A percentile compares a stretch with the other conserved stretches of the same genome.
These are phyloP conservation scores for Diplotaxis tenuifolia DNA, from an alignment of 345 rosid genomes.

Conservation along the genomic window DNA sequence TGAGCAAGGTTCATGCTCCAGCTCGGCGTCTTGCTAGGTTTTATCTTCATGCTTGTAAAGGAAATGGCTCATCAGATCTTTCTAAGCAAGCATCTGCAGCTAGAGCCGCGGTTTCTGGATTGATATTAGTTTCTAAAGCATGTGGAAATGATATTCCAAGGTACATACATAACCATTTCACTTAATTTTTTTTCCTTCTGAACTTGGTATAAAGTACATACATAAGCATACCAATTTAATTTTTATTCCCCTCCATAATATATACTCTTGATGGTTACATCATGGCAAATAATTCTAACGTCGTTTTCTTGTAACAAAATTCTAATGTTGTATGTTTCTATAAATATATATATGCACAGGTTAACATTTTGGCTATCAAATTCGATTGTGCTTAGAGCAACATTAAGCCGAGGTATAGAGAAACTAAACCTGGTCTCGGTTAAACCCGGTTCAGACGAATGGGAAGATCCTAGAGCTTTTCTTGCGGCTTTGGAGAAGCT, in stretches of 20 bases:
- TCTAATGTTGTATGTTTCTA: neutral
- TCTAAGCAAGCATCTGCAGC: slow-evolving; percentile 66
- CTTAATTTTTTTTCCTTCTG: no score
- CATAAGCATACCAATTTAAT: neutral
- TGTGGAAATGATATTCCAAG: slow-evolving; percentile 95
- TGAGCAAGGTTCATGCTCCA: slow-evolving; percentile 78
- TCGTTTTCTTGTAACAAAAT: no score
- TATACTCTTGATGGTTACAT: neutral
- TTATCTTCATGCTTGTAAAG: slow-evolving; percentile 73
- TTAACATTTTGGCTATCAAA: slow-evolving; percentile 95
- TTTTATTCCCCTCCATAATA: neutral
- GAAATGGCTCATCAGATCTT: slow-evolving; percentile 32
- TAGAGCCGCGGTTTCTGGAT: slow-evolving; percentile 76
- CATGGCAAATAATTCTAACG: neutral
- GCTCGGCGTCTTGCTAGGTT: slow-evolving; percentile 92
- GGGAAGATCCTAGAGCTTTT: slow-evolving; percentile 64
- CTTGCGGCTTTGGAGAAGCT: slow-evolving; percentile 69
- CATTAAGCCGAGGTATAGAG: slow-evolving; percentile 45
- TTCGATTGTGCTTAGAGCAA: slow-evolving; percentile 73
- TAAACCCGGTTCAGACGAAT: slow-evolving; percentile 41
- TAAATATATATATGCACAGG: slow-evolving; percentile 44
- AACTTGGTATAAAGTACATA: slow-evolving; percentile 63
- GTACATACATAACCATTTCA: slow-evolving; percentile 33
- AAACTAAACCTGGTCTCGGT: slow-evolving; percentile 33
- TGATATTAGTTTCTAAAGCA: slow-evolving; percentile 84